Conservation (phyloP, 2,329 filamentous ascomycete species). For the Cladosporium colombiae region DNA sequence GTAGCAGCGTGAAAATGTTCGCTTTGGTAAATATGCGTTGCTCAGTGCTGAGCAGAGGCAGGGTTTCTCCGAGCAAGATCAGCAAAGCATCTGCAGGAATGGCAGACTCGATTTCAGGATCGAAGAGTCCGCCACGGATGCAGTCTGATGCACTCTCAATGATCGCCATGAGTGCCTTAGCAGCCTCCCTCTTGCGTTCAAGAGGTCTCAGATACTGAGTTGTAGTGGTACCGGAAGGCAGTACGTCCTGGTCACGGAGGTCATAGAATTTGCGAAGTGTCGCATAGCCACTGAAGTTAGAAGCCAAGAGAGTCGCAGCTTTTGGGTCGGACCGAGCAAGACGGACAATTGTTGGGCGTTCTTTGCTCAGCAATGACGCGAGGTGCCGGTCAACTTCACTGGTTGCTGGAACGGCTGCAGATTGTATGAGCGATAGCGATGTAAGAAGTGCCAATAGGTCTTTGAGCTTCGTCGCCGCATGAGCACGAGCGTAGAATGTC, state of each 20-base stretch:
- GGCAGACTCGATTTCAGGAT: conserved; percentile 75
- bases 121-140: conserved; percentile 87
- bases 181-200: conserved; percentile 68
- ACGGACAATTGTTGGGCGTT: conserved; percentile 68
- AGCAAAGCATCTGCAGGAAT: conserved; percentile 87
- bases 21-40: conserved; percentile 32
- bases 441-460: conserved; percentile 84
- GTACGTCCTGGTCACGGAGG: conserved; percentile 70
- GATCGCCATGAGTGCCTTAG: conserved; percentile 74
- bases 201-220: conserved; percentile 54
- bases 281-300: conserved; percentile 87
- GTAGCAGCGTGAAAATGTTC: conserved; percentile 32
- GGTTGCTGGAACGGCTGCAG: conserved; percentile 72
- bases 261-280: conserved; percentile 89
- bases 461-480: conserved; percentile 75
- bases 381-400: conserved; percentile 74
- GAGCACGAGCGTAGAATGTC: conserved; percentile 87
- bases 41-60: conserved; percentile 67
- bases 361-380: conserved; percentile 67
- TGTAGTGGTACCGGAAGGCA: conserved; percentile 34
- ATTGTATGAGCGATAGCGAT: conserved; percentile 83
- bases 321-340: conserved; percentile 75
- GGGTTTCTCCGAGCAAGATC: conserved; percentile 77
- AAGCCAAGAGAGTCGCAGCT: conserved; percentile 79
- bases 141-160: conserved; percentile 85